Evolutionary conservation across 2,329 filamentous ascomycete species (phyloP), one percentile per base, ranked within the genome.

Genomic region (Metarhizium brunneum): DNA sequence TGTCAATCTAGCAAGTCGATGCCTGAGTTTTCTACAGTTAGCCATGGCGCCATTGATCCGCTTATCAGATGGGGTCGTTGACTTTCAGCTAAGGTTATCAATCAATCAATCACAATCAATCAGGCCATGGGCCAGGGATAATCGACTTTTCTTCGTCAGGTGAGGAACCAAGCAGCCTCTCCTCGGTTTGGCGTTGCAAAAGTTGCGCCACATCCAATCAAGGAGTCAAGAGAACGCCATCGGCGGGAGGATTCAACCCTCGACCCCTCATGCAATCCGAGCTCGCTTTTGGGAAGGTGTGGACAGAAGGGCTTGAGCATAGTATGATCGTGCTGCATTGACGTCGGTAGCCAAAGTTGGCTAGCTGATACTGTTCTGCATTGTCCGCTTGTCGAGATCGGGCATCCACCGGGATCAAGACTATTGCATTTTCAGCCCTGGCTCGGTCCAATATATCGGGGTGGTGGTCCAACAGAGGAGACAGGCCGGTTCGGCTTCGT

Each of bases 41-140:
- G 36, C 47, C 16, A 49, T 7, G 29, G 53, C 25, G 13, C 47
- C 13, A 40, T n/a, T 30, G 20, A 47, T 32, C 29, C 54, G 49
- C 40, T 56, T 56, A 56, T 56, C 55, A 54, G 55, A 56, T 56
- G 55, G 47, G 40, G 11, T 32, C 51, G n/a, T 40, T 42, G 45
- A 25, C 25, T n/a, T 25, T 51, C 38, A 45, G 14, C 54, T 18
- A 53, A 20, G n/a, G 38, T 53, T 56, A 56, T 56, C 55, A 56
- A 56, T 56, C 54, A 55, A 49, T 42, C 49, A 38, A 42, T 47
- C 6, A 25, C 43, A 47, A 47, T 47, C 43, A 29, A 48, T 30
- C 36, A 43, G 50, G 18, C 35, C n/a, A 52, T 30, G 32, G 35
- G 14, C 36, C 32, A 48, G 25, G 45, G 25, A 13, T 48, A 13